Conservation (phyloP, 2,329 filamentous ascomycete genomes). For the Curvularia eragrostidis region DNA sequence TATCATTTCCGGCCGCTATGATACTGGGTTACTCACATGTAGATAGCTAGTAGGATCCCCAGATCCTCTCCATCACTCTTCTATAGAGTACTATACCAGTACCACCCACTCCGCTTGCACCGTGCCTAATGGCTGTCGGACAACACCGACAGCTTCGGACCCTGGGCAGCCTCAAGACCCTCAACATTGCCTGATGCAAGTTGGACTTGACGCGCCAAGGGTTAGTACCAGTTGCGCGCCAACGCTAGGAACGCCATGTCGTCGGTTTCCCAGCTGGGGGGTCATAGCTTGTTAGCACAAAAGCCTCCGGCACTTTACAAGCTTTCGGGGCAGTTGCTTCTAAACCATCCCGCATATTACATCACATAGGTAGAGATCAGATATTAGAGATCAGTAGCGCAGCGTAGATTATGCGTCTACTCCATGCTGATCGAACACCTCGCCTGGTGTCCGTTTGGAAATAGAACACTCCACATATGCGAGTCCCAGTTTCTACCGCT, state of each 20-base stretch:
- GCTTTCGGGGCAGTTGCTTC: slow-evolving; percentile 10
- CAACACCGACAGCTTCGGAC: slow-evolving; percentile 8
- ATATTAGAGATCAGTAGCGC: slow-evolving; percentile 15
- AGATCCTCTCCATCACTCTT: no score
- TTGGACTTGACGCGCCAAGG: slow-evolving; percentile 15
- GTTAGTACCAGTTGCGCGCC: slow-evolving; percentile 16
- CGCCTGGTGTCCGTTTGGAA: slow-evolving; percentile 1
- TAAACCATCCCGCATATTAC: neutral
- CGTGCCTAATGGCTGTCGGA: no score
- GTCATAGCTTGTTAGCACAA: slow-evolving; percentile 10
- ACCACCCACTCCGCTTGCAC: no score
- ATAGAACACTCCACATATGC: slow-evolving; percentile 7
- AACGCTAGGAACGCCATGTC: slow-evolving; percentile 17
- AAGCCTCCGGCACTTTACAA: slow-evolving; percentile 1
- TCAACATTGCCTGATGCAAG: slow-evolving; percentile 21
- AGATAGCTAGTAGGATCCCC: no score
- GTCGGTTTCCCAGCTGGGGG: slow-evolving; percentile 1
- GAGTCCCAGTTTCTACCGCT: slow-evolving; percentile 12
- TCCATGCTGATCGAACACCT: neutral
- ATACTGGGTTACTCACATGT: no score
- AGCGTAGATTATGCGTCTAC: neutral
- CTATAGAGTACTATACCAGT: no score
- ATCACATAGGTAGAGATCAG: slow-evolving; percentile 1
- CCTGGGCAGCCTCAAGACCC: slow-evolving; percentile 16
- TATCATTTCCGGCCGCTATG: no score